Evolutionary conservation across 2,329 filamentous ascomycete species (phyloP).

Genomic region (Fusarium bulbicola): DNA sequence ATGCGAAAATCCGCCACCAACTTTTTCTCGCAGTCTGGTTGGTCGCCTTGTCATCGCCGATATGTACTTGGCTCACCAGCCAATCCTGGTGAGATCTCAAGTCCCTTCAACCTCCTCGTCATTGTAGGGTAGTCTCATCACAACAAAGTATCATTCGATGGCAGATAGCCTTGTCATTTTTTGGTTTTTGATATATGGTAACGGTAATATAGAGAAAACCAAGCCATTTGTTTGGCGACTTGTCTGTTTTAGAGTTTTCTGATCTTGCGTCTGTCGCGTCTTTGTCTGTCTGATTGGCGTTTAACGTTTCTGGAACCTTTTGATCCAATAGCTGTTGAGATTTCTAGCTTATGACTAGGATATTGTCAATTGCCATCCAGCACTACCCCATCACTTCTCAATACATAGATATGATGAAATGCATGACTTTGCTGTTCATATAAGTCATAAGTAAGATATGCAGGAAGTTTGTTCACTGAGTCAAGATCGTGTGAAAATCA

Average conservation of each 20-base stretch:
- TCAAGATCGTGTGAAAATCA: not conserved
- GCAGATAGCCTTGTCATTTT: not conserved
- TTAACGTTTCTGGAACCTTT: not conserved
- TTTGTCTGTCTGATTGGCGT: not conserved
- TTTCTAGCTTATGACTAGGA: not conserved
- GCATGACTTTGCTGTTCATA: not conserved
- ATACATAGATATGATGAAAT: not conserved
- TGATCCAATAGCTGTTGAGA: not conserved
- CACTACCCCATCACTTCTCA: not conserved
- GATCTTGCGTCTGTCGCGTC: not conserved
- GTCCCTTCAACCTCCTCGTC: not conserved
- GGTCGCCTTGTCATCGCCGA: not conserved
- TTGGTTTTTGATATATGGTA: not conserved
- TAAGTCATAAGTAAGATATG: not conserved
- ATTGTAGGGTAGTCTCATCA: not conserved
- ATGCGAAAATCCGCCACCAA: slow-evolving; percentile 18
- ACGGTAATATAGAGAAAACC: not conserved
- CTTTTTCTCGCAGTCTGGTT: slow-evolving; percentile 28
- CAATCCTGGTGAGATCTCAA: not conserved
- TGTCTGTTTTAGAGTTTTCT: not conserved
- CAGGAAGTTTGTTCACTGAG: not conserved
- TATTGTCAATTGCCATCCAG: not conserved
- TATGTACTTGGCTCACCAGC: not conserved
- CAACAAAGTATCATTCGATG: not conserved
- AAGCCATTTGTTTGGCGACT: not conserved